Conservation (phyloP, 768 basidiomycete genomes). For the Podaxis sp. region DNA sequence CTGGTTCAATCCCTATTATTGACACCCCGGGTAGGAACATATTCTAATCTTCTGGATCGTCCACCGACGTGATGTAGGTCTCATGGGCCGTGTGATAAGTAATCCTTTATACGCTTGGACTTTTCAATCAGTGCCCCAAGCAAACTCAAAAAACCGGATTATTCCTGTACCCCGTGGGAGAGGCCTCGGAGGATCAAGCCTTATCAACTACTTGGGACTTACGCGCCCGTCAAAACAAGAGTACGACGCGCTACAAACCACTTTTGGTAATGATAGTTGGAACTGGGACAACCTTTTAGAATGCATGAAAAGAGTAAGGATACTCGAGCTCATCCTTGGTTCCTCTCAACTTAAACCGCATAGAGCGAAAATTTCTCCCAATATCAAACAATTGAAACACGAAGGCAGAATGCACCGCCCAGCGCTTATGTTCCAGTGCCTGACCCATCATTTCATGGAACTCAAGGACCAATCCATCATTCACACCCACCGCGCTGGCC, state of each 20-base stretch:
- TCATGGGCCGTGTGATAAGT: slow-evolving; percentile 3
- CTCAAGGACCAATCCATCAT: slow-evolving; percentile 14
- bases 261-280: slow-evolving; percentile 21
- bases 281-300: slow-evolving; percentile 21
- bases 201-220: slow-evolving; percentile 13
- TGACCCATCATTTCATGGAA: not conserved
- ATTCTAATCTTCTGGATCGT: not conserved
- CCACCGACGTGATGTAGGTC: not conserved
- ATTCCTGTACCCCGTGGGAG: slow-evolving; percentile 26
- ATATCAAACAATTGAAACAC: not conserved
- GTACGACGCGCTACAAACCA: slow-evolving; percentile 17
- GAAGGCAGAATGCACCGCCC: not conserved
- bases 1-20: slow-evolving; percentile 3
- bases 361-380: slow-evolving; percentile 2
- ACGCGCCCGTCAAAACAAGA: slow-evolving; percentile 15
- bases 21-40: slow-evolving; percentile 22
- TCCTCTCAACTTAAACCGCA: not conserved
- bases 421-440: not conserved
- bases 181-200: slow-evolving; percentile 28
- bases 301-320: slow-evolving; percentile 21
- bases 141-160: slow-evolving; percentile 18
- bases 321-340: not conserved
- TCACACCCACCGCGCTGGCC: slow-evolving; percentile 14
- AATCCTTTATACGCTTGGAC: slow-evolving; percentile 27
- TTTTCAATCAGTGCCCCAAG: slow-evolving; percentile 26